Percentiles rank a stretch among this genome's conserved stretches.
phyloP scores from a whole-genome alignment of 129 eudicot species.

The Escallonia herrerae region DNA sequence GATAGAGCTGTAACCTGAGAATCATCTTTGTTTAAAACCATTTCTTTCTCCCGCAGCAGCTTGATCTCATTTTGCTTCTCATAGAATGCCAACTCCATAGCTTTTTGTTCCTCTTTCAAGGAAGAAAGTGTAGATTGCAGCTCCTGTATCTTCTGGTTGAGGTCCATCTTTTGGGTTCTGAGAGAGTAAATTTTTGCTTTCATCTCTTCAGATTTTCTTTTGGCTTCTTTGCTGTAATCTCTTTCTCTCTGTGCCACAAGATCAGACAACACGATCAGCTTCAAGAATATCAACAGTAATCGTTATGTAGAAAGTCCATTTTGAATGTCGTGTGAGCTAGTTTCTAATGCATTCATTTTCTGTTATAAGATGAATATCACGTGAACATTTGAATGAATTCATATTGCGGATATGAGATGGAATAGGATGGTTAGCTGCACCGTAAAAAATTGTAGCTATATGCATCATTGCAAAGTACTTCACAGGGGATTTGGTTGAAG shows the following conservation, averaged over 20 bases:
- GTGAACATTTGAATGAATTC: not conserved
- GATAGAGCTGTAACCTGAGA: conserved; percentile 14
- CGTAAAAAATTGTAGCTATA: no score
- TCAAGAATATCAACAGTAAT: not conserved
- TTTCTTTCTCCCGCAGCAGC: conserved; percentile 14
- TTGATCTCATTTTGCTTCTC: conserved; percentile 55
- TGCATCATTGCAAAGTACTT: no score
- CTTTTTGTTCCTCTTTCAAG: conserved; percentile 51
- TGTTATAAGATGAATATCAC: no score
- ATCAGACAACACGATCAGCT: not conserved
- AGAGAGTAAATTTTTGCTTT: conserved; percentile 47
- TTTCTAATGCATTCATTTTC: no score
- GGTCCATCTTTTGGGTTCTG: conserved; percentile 49
- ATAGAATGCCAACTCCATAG: conserved; percentile 38
- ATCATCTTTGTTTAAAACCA: conserved; percentile 3
- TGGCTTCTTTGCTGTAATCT: conserved; percentile 48
- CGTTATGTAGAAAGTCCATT: no score
- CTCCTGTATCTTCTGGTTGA: conserved; percentile 36
- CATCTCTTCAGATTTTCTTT: conserved; percentile 55
- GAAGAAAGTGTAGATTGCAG: conserved; percentile 72
- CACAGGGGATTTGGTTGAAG: no score
- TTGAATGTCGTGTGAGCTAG: no score
- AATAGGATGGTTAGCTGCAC: no score
- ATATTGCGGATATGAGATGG: not conserved
- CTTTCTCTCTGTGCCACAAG: conserved; percentile 50